A percentile compares a stretch with the other conserved stretches of the same genome.
These are phyloP conservation scores for Schizopora paradoxa DNA, from an alignment of 1,284 basidiomycete species.

Conservation along the genomic window DNA sequence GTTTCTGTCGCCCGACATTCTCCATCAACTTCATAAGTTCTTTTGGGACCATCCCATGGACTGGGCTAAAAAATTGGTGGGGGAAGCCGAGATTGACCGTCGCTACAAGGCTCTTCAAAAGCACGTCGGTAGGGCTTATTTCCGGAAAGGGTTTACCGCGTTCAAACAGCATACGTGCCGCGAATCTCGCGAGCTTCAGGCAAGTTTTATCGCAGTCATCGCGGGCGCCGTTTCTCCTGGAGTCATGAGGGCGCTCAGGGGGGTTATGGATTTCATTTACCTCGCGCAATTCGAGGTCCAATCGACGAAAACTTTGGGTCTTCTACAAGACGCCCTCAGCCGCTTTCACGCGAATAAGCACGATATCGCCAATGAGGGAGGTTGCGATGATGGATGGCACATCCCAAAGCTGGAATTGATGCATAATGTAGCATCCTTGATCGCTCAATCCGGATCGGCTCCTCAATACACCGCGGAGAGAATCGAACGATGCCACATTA, in stretches of 20 bases:
- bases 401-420: background rate
- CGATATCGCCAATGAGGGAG: background rate
- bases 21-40: slow-evolving; percentile 30
- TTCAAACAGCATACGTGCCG: slow-evolving; percentile 2
- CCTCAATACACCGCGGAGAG: background rate
- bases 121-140: slow-evolving; percentile 22
- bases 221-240: background rate
- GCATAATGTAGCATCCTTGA: background rate
- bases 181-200: background rate
- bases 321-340: background rate
- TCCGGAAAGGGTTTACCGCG: slow-evolving; percentile 24
- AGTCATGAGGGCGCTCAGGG: background rate
- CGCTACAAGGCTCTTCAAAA: slow-evolving; percentile 20
- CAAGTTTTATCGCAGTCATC: background rate
- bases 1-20: slow-evolving; percentile 27
- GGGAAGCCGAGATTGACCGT: slow-evolving; percentile 22
- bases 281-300: background rate
- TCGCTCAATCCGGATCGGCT: background rate
- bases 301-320: background rate
- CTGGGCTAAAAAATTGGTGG: slow-evolving; percentile 23
- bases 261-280: background rate
- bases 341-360: slow-evolving; percentile 24
- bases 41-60: slow-evolving; percentile 26
- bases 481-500: slow-evolving; percentile 1
- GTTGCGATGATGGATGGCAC: background rate